These are phyloP conservation scores for Sisymbrium altissimum DNA, from an alignment of 345 rosid genomes.

Conservation along the genomic window DNA sequence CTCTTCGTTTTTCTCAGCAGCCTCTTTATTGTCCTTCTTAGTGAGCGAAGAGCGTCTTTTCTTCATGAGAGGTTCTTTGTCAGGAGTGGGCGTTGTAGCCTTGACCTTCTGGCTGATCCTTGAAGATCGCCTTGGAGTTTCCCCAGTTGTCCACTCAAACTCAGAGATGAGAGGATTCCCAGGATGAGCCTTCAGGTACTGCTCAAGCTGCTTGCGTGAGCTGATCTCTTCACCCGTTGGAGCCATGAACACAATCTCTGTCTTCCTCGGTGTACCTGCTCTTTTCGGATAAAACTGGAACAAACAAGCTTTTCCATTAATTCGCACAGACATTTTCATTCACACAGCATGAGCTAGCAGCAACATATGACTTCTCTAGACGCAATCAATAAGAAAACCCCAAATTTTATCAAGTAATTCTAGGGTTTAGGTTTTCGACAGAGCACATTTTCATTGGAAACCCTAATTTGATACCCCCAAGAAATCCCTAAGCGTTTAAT, in stretches of 20 bases:
- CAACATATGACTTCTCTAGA: background rate
- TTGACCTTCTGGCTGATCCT: slow-evolving; percentile 77
- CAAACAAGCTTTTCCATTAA: background rate
- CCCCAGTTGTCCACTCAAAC: slow-evolving; percentile 93
- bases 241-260: slow-evolving; percentile 62
- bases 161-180: slow-evolving; percentile 62
- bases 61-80: slow-evolving; percentile 65
- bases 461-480: slow-evolving; percentile 8
- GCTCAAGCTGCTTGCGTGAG: slow-evolving; percentile 65
- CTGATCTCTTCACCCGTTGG: slow-evolving; percentile 79
- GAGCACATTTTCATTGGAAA: background rate
- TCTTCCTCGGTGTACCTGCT: slow-evolving; percentile 66
- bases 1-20: slow-evolving; percentile 18
- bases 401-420: slow-evolving; percentile 11
- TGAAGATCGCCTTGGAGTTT: slow-evolving; percentile 82
- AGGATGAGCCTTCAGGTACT: slow-evolving; percentile 71
- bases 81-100: slow-evolving; percentile 59
- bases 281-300: slow-evolving; percentile 62
- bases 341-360: background rate
- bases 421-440: slow-evolving; percentile 3
- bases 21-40: slow-evolving; percentile 27
- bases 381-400: slow-evolving; percentile 8
- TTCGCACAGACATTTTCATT: background rate
- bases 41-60: slow-evolving; percentile 47
- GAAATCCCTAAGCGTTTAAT: background rate